Percentiles rank a stretch among this genome's conserved stretches.
These are phyloP conservation scores for Hysterangium stoloniferum DNA, from an alignment of 768 basidiomycete species.

Conservation along the genomic window DNA sequence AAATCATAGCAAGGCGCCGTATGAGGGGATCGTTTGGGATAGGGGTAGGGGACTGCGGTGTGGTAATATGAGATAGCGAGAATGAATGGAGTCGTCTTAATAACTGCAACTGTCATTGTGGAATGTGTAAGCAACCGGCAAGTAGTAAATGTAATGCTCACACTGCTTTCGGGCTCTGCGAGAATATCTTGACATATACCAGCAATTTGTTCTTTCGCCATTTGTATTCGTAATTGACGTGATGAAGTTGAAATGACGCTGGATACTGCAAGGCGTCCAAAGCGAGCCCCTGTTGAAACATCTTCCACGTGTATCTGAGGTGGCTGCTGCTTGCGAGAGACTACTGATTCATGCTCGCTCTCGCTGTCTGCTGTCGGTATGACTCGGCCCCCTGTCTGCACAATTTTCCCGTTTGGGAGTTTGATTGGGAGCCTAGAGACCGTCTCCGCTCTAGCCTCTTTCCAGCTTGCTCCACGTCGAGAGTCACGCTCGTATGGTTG, in stretches of 20 bases:
- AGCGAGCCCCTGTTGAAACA: slow-evolving; percentile 75
- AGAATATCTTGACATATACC: slow-evolving; percentile 89
- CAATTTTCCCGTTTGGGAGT: slow-evolving; percentile 70
- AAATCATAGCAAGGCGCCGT: slow-evolving; percentile 81
- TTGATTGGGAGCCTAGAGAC: slow-evolving; percentile 79
- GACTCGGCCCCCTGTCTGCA: slow-evolving; percentile 40
- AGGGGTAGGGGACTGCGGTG: slow-evolving; percentile 59
- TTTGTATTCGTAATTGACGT: slow-evolving; percentile 56
- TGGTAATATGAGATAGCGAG: slow-evolving; percentile 66
- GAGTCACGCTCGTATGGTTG: slow-evolving; percentile 67
- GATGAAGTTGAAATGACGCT: slow-evolving; percentile 64
- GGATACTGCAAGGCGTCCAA: slow-evolving; percentile 75
- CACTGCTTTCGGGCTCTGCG: slow-evolving; percentile 91
- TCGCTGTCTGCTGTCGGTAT: slow-evolving; percentile 25
- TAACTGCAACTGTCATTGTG: slow-evolving; percentile 60
- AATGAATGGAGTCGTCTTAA: slow-evolving; percentile 86
- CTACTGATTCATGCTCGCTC: slow-evolving; percentile 26
- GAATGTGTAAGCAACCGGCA: neutral
- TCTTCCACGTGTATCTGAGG: slow-evolving; percentile 44
- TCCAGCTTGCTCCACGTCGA: slow-evolving; percentile 40
- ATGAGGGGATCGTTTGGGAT: slow-evolving; percentile 75
- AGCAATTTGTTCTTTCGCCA: slow-evolving; percentile 92
- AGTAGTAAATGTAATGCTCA: slow-evolving; percentile 33
- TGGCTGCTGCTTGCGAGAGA: slow-evolving; percentile 17
- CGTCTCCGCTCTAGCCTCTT: slow-evolving; percentile 39